These are phyloP conservation scores for Malassezia slooffiae DNA, from an alignment of 1,284 basidiomycete species.

Conservation along the genomic window DNA sequence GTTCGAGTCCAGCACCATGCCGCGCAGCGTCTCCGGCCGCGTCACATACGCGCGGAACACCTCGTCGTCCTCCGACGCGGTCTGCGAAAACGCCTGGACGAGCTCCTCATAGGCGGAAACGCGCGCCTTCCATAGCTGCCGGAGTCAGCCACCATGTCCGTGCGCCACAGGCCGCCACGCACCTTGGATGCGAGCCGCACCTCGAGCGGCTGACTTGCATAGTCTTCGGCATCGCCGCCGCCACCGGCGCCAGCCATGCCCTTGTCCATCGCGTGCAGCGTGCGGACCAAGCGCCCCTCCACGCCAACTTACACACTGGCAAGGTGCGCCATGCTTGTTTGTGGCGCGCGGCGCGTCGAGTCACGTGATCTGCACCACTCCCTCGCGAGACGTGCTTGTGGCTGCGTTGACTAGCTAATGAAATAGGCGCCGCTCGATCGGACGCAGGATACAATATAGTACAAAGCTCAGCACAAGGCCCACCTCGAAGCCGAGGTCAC, in stretches of 20 bases:
- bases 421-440: conserved; percentile 33
- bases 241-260: neutral
- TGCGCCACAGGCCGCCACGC: too few relatives aligned
- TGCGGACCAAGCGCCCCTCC: too few relatives aligned
- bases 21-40: conserved; percentile 54
- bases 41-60: conserved; percentile 75
- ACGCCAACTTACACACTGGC: too few relatives aligned
- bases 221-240: conserved; percentile 59
- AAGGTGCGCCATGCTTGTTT: conserved; percentile 5
- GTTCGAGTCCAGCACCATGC: conserved; percentile 60
- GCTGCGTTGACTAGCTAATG: neutral
- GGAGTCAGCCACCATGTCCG: too few relatives aligned
- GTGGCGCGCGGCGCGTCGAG: conserved; percentile 3
- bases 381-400: neutral
- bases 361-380: conserved; percentile 7
- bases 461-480: conserved; percentile 39
- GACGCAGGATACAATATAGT: conserved; percentile 37
- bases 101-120: conserved; percentile 83
- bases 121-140: conserved; percentile 90
- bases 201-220: conserved; percentile 64
- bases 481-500: conserved; percentile 48
- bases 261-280: neutral
- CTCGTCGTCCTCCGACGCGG: conserved; percentile 82
- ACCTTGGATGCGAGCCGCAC: conserved; percentile 77
- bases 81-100: conserved; percentile 41